Evolutionary conservation across 441 rosid species (phyloP).

Genomic region (Iberis amara): DNA sequence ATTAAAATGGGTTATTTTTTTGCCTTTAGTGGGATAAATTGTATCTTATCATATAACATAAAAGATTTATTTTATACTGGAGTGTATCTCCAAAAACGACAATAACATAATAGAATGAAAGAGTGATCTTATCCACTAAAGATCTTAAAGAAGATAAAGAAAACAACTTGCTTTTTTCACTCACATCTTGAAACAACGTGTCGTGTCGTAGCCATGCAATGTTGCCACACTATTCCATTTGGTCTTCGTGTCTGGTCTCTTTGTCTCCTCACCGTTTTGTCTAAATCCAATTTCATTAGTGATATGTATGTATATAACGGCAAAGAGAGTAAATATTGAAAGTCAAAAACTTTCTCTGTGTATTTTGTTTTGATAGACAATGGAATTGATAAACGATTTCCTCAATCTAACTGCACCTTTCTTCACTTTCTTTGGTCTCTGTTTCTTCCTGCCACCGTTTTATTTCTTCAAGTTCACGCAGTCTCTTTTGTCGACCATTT

Average conservation of each 20-base stretch:
- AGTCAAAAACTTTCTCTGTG: not conserved
- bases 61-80: too few species aligned
- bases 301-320: constrained; percentile 2
- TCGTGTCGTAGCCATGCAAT: constrained; percentile 32
- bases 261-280: constrained; percentile 20
- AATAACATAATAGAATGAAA: constrained; percentile 4
- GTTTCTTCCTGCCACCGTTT: constrained; percentile 51
- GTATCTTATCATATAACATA: too few species aligned
- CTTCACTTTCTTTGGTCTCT: constrained; percentile 50
- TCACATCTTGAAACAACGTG: constrained; percentile 29
- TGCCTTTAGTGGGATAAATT: too few species aligned
- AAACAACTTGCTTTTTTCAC: not conserved
- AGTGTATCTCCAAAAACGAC: not conserved
- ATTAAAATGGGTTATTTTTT: too few species aligned
- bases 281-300: not conserved
- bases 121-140: constrained; percentile 29
- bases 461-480: constrained; percentile 40
- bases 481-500: constrained; percentile 34
- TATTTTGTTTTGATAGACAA: constrained; percentile 19
- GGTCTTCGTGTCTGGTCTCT: constrained; percentile 24
- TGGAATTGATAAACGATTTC: constrained; percentile 54
- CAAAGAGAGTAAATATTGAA: not conserved
- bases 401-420: constrained; percentile 55
- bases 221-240: constrained; percentile 27
- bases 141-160: constrained; percentile 11